phyloP scores from a whole-genome alignment of 176 grass and related monocot species.

The Secale cereale region DNA sequence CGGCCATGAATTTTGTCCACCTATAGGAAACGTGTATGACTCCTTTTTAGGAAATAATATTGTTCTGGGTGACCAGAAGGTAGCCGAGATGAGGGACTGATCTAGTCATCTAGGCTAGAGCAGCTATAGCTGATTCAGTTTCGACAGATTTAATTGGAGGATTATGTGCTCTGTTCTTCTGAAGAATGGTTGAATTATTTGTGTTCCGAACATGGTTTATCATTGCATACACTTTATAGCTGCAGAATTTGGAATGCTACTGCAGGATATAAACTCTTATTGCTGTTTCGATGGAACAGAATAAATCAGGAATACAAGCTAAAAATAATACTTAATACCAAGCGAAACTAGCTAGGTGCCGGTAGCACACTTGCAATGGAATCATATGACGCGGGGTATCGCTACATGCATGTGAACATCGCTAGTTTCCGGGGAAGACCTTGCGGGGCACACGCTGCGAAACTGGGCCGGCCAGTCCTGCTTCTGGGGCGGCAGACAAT shows the following conservation, averaged over 20 bases:
- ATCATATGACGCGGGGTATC: too few species aligned
- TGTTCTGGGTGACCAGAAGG: too few species aligned
- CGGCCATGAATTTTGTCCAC: too few species aligned
- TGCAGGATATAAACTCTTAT: neutral
- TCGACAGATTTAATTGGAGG: neutral
- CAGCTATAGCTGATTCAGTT: neutral
- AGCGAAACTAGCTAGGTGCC: too few species aligned
- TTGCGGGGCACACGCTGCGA: neutral
- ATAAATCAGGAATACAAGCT: neutral
- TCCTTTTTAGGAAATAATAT: too few species aligned
- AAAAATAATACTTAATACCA: neutral
- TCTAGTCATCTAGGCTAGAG: too few species aligned
- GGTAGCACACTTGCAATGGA: too few species aligned
- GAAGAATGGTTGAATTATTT: neutral
- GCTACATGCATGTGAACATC: too few species aligned
- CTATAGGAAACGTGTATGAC: too few species aligned
- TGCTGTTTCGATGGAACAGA: neutral
- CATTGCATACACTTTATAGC: neutral
- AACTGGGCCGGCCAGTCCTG: neutral
- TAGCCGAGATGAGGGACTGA: too few species aligned
- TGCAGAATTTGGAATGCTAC: neutral
- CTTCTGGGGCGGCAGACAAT: neutral
- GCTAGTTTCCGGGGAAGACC: conserved; percentile 20
- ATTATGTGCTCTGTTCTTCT: neutral
- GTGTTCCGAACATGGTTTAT: neutral